Percentiles rank a stretch among this genome's conserved stretches.
These are phyloP conservation scores for Paraglomus brasilianum DNA, from an alignment of 192 early-diverging fungal species.

Conservation along the genomic window DNA sequence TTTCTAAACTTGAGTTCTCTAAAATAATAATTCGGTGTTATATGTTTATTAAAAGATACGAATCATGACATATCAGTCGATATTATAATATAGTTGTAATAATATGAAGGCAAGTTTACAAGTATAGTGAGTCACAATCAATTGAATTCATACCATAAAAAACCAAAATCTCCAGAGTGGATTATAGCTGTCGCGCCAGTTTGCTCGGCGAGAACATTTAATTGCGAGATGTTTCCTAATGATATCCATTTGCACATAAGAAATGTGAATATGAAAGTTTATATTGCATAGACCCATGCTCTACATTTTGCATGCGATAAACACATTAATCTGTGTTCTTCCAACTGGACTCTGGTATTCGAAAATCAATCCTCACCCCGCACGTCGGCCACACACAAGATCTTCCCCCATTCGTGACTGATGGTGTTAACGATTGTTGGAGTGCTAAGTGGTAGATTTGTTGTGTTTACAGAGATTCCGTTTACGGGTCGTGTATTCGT, in stretches of 20 bases:
- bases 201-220: constrained; percentile 55
- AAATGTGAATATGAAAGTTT: background rate
- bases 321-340: too few relatives aligned
- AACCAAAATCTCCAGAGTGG: constrained; percentile 63
- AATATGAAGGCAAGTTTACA: background rate
- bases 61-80: background rate
- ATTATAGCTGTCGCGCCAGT: constrained; percentile 53
- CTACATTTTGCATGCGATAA: too few relatives aligned
- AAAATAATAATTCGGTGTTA: background rate
- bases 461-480: constrained; percentile 26
- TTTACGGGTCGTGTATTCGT: constrained; percentile 3
- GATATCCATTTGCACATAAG: background rate
- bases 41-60: background rate
- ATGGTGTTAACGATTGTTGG: constrained; percentile 32
- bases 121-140: background rate
- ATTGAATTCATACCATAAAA: constrained; percentile 48
- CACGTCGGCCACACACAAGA: constrained; percentile 52
- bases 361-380: constrained; percentile 34
- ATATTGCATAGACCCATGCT: too few relatives aligned
- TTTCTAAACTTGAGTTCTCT: constrained; percentile 1
- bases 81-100: background rate
- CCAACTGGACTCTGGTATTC: background rate
- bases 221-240: constrained; percentile 55
- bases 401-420: constrained; percentile 40
- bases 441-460: constrained; percentile 18